Base-by-base conservation (phyloP, 495 filamentous ascomycete genomes). In the Cercophora sp. region DNA sequence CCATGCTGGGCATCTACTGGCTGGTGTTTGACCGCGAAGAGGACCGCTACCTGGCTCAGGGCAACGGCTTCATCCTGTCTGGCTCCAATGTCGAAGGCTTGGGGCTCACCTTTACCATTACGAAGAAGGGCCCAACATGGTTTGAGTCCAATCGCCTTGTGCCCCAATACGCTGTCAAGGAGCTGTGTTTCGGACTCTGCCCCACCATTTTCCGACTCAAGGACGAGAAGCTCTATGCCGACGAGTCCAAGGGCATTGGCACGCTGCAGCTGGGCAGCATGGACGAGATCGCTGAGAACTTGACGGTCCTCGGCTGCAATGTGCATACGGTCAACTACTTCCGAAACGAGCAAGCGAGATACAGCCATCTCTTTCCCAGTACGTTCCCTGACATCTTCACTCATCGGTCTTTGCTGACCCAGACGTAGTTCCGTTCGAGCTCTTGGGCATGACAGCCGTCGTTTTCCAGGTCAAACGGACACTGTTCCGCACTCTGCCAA, bases 1-100 rank as follows among this genome's bases (percentile, higher is more conserved):
- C 69, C 10, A 60, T 73, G 60, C 49, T 75, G 8, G 70, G 71
- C 9, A 54, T 75, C 16, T 64, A 72, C 56, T 75, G 70, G 71
- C 70, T 62, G 43, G 65, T 62, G 29, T 70, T 70, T 54, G 61
- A 73, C 53, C 59, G 65, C 9, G 55, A 36, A 31, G 48, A 59
- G 15, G 63, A 71, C 61, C 63, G 65, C 16, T 67, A 72, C 13
- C 60, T 69, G 35, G 71, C 69, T 26, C 69, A 73, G 59, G 72
- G 72, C 0, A 75, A 75, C 59, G 70, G 70, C 29, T 70, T 63
- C 54, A 70, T 68, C 51, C 25, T 76, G 34, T 63, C 66, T 0
- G 71, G 70, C 8, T 63, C 62, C 0, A 51, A 57, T 19, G 62
- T 68, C 20, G 56, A 62, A 31, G 66, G 68, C 15, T 56, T 72